These are phyloP conservation scores for Porogramme epimiltina DNA, from an alignment of 1,284 basidiomycete genomes.

Conservation along the genomic window DNA sequence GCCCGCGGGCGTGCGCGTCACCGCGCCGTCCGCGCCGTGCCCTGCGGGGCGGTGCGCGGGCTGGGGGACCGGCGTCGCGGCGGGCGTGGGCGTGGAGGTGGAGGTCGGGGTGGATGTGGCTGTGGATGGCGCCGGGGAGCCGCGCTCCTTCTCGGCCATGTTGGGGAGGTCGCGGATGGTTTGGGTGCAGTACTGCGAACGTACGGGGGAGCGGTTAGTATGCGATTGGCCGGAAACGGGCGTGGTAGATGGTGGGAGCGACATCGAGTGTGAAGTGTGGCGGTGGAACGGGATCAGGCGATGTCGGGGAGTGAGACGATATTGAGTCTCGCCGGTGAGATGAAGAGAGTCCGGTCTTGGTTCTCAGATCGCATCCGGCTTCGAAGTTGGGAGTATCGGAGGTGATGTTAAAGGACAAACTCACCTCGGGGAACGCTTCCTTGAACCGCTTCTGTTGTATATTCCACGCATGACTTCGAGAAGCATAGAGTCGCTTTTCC, in stretches of 20 bases:
- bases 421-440: slow-evolving; percentile 84
- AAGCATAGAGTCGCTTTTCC: slow-evolving; percentile 80
- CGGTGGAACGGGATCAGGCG: too few relatives aligned
- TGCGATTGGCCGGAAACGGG: too few relatives aligned
- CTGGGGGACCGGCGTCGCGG: not conserved
- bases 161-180: slow-evolving; percentile 77
- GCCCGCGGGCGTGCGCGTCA: slow-evolving; percentile 16
- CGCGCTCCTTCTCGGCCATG: slow-evolving; percentile 81
- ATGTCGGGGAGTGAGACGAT: slow-evolving; percentile 3
- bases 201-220: not conserved
- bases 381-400: too few relatives aligned
- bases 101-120: slow-evolving; percentile 21
- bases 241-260: too few relatives aligned
- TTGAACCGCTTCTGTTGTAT: slow-evolving; percentile 77
- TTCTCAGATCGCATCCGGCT: too few relatives aligned
- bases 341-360: too few relatives aligned
- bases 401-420: slow-evolving; percentile 28
- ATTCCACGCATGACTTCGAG: slow-evolving; percentile 86
- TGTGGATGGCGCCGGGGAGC: slow-evolving; percentile 37
- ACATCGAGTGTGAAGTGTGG: too few relatives aligned
- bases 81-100: slow-evolving; percentile 15
- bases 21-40: slow-evolving; percentile 13
- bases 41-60: slow-evolving; percentile 1
- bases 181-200: slow-evolving; percentile 67
- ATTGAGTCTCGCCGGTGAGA: too few relatives aligned